Base-by-base conservation (phyloP, 1,284 basidiomycete species). In the Ganoderma boninense region DNA sequence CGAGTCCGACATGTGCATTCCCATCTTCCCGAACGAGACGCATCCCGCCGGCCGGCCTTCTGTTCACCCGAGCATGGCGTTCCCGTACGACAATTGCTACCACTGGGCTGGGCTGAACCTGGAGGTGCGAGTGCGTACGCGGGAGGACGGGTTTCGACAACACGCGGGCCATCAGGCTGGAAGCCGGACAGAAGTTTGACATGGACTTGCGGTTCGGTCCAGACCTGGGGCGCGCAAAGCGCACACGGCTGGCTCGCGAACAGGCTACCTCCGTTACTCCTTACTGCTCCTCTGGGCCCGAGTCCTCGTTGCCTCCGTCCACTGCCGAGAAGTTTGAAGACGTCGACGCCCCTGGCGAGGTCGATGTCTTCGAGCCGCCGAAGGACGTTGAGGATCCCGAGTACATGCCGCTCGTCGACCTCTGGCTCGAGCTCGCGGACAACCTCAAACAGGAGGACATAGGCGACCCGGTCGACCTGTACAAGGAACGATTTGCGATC, bases 11-110 rank as follows among this genome's bases (percentile, higher is more conserved):
- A 67, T 67, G 66, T 67, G 66, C 43, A 35, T 65, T 4, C 69
- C 69, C 0, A 67, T 70, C 49, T 61, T 59, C 20, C 69, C 69
- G 14, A 67, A 65, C 63, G 44, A 26, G 13, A 14, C 4, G 4
- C 69, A 67, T n/a, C 69, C 69, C 10, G 26, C n/a, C 0, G 63
- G 57, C 0, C 63, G 69, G 1, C 8, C 8, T 10, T 43, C 69
- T 1, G 8, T 65, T 3, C 35, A 5, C 6, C 44, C 69, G 1
- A 8, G 40, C 0, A 6, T n/a, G 7, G 40, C 32, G 7, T 70
- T 70, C 52, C 69, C 69, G 3, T 70, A 38, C 23, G 18, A 32
- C n/a, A 70, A 70, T 43, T 70, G 69, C 63, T 70, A 65, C 42
- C 69, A 67, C 40, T 70, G 69, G 69, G 6, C 54, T 8, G 23